Evolutionary conservation across 495 filamentous ascomycete genomes (phyloP), one percentile per base, ranked within the genome.

Genomic region (Viridothelium virens): DNA sequence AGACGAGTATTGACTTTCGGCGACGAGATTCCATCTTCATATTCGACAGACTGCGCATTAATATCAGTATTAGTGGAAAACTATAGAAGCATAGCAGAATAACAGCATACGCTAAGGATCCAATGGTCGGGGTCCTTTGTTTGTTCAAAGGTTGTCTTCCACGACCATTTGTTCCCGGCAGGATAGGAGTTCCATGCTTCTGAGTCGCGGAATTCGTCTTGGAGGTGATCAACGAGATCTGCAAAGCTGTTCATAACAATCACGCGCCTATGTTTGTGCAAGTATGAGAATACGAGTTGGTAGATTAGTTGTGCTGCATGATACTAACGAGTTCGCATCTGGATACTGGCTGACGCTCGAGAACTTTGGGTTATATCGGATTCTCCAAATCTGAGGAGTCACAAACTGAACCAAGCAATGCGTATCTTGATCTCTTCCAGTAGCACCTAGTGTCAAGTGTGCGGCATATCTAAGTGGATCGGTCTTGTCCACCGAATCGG

Each of bases 201-300:
- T 53, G 48, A 53, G 25, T 53, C 48, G 10, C 48, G 48, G 48
- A 53, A 53, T 18, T 53, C 48, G 14, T 18, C 10, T 53, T 53
- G 48, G 10, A 53, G 48, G 48, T 53, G 48, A 53, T 53, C 48
- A 53, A 53, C 48, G 5, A 53, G 48, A 18, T 53, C 48, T 18
- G 48, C 48, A 53, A 53, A 53, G 16, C 48, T 53, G 16, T 53
- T 18, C 48, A 53, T 53, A 11, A 53, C 48, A 53, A 53, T 53
- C 5, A 18, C n/a, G 16, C 48, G 48, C 10, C 48, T 53, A 53
- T 18, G 16, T 53, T 53, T 16, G n/a, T 53, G 10, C 5, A 53
- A 53, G n/a, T 18, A 18, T 53, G 48, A 53, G 10, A 53, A 53
- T 12, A 53, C 25, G 48, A 18, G 25, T 53, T 12, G 48, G 25